phyloP scores from a whole-genome alignment of 352 stramenopile genomes.

The Phytophthora aleatoria region DNA sequence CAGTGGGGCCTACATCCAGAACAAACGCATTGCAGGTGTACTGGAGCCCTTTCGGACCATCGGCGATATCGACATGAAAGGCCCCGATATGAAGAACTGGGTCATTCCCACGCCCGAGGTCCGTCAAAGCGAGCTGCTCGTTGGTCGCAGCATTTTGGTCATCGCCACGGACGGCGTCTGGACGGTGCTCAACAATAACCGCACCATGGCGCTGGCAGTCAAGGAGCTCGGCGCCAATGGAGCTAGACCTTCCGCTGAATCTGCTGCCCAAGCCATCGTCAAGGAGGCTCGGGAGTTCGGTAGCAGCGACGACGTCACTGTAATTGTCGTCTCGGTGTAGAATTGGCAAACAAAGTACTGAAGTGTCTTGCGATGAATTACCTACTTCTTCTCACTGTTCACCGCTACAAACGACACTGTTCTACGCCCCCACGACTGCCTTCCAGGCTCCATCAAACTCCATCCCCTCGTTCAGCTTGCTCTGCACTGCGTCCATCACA shows the following conservation, averaged over 20 bases:
- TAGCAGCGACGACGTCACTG: slow-evolving; percentile 71
- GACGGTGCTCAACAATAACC: slow-evolving; percentile 65
- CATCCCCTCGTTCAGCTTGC: slow-evolving; percentile 45
- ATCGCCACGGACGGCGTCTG: slow-evolving; percentile 82
- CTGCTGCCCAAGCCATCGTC: slow-evolving; percentile 57
- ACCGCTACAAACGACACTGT: background rate
- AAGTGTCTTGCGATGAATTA: slow-evolving; percentile 11
- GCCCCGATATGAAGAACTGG: slow-evolving; percentile 70
- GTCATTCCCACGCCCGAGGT: slow-evolving; percentile 78
- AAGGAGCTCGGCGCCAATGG: slow-evolving; percentile 33
- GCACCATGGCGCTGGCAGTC: slow-evolving; percentile 54
- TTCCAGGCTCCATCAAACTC: slow-evolving; percentile 55
- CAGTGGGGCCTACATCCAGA: slow-evolving; percentile 71
- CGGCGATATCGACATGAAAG: slow-evolving; percentile 86
- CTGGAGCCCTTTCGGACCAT: slow-evolving; percentile 86
- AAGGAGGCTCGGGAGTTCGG: slow-evolving; percentile 51
- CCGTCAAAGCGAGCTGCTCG: slow-evolving; percentile 43
- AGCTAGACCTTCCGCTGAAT: slow-evolving; percentile 35
- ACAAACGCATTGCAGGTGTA: slow-evolving; percentile 75
- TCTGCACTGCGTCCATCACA: slow-evolving; percentile 42
- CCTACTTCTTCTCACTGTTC: background rate
- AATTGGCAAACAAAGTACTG: slow-evolving; percentile 6
- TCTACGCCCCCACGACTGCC: slow-evolving; percentile 31
- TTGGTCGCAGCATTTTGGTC: slow-evolving; percentile 56
- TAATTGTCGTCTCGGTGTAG: slow-evolving; percentile 61